Base-by-base conservation (phyloP, 768 basidiomycete species). In the Pleurotus djamor region DNA sequence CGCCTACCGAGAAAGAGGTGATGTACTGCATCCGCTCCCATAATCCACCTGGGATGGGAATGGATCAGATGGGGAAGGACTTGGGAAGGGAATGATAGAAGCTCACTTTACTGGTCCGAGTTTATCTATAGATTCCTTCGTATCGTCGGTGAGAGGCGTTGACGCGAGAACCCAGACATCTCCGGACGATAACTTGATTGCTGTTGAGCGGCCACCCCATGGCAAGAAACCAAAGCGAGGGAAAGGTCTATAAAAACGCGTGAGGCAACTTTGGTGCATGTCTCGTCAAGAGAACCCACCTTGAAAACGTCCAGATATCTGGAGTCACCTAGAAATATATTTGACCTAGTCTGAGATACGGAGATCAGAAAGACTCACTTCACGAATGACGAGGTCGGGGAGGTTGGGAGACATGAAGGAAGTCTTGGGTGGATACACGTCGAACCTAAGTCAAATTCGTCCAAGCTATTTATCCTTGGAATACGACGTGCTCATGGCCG, bases 81-180 rank as follows among this genome's bases (percentile, higher is more conserved):
- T 28, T 28, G 21, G 21, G 21, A 28, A 28, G 21, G 21, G 21
- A 28, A 28, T 28, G 21, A 56, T 7, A 21, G 33, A 35, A 9
- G 64, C 79, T 55, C 61, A 88, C 85, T 85, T 87, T 52, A 93
- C 88, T 12, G 83, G 80, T 0, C 93, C 91, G 1, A 94, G 72
- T 28, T 79, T 76, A 48, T 83, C 78, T 8, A 93, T 71, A 47
- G 81, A 85, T 3, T 71, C 60, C 67, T 87, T 87, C 3, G 91
- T 93, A 33, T 84, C 84, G 2, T 75, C 73, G 34, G 83, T 82
- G 54, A 91, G 73, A 0, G 90, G 88, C 8, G 88, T 88, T 0
- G 91, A 93, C 0, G 91, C 92, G n/a, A 93, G 76, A 13, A 94
- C 78, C 85, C 91, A 95, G 33, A 95, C 86, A 13, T 82, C 86